phyloP scores from a whole-genome alignment of 768 basidiomycete species.

The Lentinula edodes region DNA sequence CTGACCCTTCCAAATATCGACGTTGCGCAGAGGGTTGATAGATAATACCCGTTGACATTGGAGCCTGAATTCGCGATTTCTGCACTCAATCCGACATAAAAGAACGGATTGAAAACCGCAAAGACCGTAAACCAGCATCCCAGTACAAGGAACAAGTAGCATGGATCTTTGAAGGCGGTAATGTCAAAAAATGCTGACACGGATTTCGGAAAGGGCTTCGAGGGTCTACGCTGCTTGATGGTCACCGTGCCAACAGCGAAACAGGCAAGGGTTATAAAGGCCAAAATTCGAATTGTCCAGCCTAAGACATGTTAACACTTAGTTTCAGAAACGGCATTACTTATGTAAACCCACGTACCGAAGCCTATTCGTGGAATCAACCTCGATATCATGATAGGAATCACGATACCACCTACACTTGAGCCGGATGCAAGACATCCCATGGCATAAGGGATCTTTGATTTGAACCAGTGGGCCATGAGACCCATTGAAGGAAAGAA shows the following conservation, averaged over 20 bases:
- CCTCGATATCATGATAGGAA: slow-evolving; percentile 19
- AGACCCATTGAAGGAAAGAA: slow-evolving; percentile 29
- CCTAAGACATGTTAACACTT: slow-evolving; percentile 5
- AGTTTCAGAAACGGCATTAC: background rate
- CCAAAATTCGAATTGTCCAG: slow-evolving; percentile 23
- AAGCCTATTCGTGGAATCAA: slow-evolving; percentile 17
- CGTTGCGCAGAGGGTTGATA: slow-evolving; percentile 19
- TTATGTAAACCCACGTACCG: slow-evolving; percentile 5
- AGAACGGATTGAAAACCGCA: slow-evolving; percentile 19
- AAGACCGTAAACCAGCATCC: slow-evolving; percentile 18
- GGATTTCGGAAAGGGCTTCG: slow-evolving; percentile 14
- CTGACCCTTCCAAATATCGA: slow-evolving; percentile 19
- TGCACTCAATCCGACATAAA: slow-evolving; percentile 20
- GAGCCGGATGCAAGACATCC: slow-evolving; percentile 27
- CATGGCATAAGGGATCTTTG: slow-evolving; percentile 23
- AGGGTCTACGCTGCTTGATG: slow-evolving; percentile 18
- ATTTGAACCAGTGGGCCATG: slow-evolving; percentile 29
- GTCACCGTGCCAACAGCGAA: slow-evolving; percentile 17
- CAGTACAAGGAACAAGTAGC: slow-evolving; percentile 14
- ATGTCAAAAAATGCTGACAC: slow-evolving; percentile 16
- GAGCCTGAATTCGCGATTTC: slow-evolving; percentile 11
- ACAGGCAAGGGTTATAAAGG: slow-evolving; percentile 18
- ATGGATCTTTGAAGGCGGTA: slow-evolving; percentile 16
- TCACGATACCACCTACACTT: slow-evolving; percentile 26
- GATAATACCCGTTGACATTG: slow-evolving; percentile 18